A percentile compares a stretch with the other conserved stretches of the same genome.
These are phyloP conservation scores for Friedmanniomyces simplex DNA, from an alignment of 495 filamentous ascomycete species.

Conservation along the genomic window DNA sequence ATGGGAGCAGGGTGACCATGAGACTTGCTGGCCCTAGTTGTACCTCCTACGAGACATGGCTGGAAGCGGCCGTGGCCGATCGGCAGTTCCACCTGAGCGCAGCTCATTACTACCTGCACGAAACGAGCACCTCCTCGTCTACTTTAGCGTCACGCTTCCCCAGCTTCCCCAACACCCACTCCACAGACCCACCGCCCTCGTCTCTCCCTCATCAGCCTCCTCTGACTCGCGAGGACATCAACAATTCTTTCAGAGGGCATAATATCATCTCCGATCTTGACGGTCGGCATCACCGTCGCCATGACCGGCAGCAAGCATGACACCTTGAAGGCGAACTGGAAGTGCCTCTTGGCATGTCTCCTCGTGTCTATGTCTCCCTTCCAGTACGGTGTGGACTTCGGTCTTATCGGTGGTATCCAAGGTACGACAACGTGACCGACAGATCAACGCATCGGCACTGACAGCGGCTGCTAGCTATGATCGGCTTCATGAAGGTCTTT, in stretches of 20 bases:
- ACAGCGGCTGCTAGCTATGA: slow-evolving; percentile 36
- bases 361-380: slow-evolving; percentile 45
- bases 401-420: slow-evolving; percentile 49
- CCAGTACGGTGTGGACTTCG: slow-evolving; percentile 55
- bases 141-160: neutral
- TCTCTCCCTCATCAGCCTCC: neutral
- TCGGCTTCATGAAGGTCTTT: slow-evolving; percentile 43
- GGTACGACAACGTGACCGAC: neutral
- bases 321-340: slow-evolving; percentile 23
- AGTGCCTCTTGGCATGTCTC: slow-evolving; percentile 34
- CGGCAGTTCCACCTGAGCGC: neutral
- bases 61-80: neutral
- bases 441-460: too few relatives aligned
- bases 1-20: neutral
- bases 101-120: neutral
- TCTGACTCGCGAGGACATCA: neutral
- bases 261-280: neutral
- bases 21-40: neutral
- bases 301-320: slow-evolving; percentile 4
- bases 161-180: neutral
- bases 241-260: too few relatives aligned
- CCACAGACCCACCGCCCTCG: neutral
- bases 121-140: neutral
- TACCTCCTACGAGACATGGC: neutral
- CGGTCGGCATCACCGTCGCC: neutral